Base-by-base conservation (phyloP, 1,284 basidiomycete species). In the Hortiboletus rubellus region DNA sequence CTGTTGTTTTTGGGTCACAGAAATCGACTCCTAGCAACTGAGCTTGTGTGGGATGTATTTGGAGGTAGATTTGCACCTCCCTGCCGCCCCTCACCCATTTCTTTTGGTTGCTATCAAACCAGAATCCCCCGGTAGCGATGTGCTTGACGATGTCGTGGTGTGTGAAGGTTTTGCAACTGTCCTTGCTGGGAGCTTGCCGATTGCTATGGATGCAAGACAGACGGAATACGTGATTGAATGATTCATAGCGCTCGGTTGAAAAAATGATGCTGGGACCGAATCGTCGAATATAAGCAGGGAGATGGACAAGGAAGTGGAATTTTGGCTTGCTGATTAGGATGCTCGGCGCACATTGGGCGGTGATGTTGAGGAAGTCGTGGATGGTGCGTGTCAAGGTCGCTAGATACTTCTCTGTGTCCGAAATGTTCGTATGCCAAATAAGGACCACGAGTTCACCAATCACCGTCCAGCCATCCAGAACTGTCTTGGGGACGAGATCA, bases 401-500 rank as follows among this genome's bases (percentile, higher is more conserved):
- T 7, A 38, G 37, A 17, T 38, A 38, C 15, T 38, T 38, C 37
- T 38, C 27, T 50, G 24, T 33, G 47, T 72, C 58, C 1, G 9
- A 6, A 11, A 54, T 55, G 10, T 30, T 5, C 14, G 34, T 57
- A n/a, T 57, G 55, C 38, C 55, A 57, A 3, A 57, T 36, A 3
- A 57, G 46, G 0, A 69, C 68, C 0, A 63, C 60, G 0, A 73
- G 54, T 3, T 58, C 22, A 0, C 71, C 66, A 17, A 74, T 64
- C 0, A 54, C 10, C 0, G 54, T 41, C 72, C 70, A 73, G 0
- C 61, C 61, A 43, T 69, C 27, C 8, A 60, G 59, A 2, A 74
- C 42, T 3, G 31, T 30, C 1, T 56, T 37, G 0, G 61, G 55
- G 2, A 72, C 63, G 3, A 74, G 58, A 27, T 65, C 64, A n/a